Conservation (phyloP, 495 filamentous ascomycete genomes). For the Penicilliopsis zonata region DNA sequence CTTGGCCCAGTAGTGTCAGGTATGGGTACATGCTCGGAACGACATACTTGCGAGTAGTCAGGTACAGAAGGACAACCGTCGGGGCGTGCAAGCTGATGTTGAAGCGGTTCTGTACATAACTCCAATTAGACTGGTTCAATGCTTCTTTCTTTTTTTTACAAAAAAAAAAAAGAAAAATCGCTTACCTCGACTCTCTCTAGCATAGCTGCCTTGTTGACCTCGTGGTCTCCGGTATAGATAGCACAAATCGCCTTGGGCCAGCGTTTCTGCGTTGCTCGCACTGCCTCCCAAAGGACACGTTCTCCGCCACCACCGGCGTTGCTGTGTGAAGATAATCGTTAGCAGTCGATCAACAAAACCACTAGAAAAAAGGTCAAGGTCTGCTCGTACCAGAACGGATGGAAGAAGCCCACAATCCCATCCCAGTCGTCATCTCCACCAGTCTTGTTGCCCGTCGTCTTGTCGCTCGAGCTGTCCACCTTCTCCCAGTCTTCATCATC, state of each 20-base stretch:
- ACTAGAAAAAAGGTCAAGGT: background rate
- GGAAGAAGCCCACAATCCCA: slow-evolving; percentile 88
- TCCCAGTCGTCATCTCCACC: slow-evolving; percentile 51
- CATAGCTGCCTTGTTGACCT: slow-evolving; percentile 67
- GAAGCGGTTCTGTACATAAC: slow-evolving; percentile 64
- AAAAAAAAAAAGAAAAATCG: background rate
- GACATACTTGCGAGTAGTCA: slow-evolving; percentile 76
- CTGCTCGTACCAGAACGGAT: slow-evolving; percentile 71
- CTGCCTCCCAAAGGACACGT: slow-evolving; percentile 91
- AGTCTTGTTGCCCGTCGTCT: slow-evolving; percentile 29
- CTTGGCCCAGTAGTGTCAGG: slow-evolving; percentile 92
- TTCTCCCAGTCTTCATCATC: slow-evolving; percentile 70
- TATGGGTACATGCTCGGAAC: slow-evolving; percentile 74
- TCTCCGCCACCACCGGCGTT: slow-evolving; percentile 96
- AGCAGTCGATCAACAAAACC: background rate
- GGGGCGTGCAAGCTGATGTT: slow-evolving; percentile 82
- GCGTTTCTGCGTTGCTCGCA: slow-evolving; percentile 78
- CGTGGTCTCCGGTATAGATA: slow-evolving; percentile 91
- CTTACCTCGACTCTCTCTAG: slow-evolving; percentile 61
- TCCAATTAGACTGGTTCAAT: too few species aligned
- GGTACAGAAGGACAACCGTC: slow-evolving; percentile 76
- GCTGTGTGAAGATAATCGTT: slow-evolving; percentile 25
- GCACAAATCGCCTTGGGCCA: slow-evolving; percentile 82
- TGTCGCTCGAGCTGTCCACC: slow-evolving; percentile 44
- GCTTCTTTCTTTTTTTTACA: too few species aligned